Conservation (phyloP, 371 early-diverging fungal species). For the Mucor ambiguus region DNA sequence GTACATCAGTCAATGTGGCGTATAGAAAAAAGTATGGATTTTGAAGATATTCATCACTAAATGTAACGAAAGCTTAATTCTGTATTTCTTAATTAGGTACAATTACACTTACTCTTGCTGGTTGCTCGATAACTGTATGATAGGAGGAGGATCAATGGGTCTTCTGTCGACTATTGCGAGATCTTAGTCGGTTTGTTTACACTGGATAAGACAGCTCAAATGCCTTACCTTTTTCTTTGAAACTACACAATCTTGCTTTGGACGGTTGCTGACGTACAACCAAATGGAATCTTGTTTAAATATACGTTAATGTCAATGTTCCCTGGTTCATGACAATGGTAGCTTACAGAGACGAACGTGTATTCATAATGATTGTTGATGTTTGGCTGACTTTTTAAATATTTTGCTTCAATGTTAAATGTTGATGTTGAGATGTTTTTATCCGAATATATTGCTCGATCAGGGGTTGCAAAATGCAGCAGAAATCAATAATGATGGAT, state of each 20-base stretch:
- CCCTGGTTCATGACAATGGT: neutral
- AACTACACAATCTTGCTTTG: slow-evolving; percentile 60
- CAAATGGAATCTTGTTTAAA: slow-evolving; percentile 24
- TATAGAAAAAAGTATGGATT: slow-evolving; percentile 48
- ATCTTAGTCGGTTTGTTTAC: slow-evolving; percentile 1
- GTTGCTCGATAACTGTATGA: slow-evolving; percentile 37
- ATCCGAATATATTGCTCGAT: neutral
- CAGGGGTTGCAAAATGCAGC: neutral
- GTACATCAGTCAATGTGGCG: slow-evolving; percentile 39
- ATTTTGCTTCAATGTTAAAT: neutral
- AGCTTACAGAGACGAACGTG: slow-evolving; percentile 1
- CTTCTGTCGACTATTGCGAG: slow-evolving; percentile 44
- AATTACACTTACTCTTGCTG: slow-evolving; percentile 16
- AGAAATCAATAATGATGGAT: neutral
- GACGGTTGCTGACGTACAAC: slow-evolving; percentile 56
- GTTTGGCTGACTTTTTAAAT: neutral
- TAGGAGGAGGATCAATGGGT: slow-evolving; percentile 54
- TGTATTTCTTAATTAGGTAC: slow-evolving; percentile 3
- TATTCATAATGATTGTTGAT: neutral
- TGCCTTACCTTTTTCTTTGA: slow-evolving; percentile 55
- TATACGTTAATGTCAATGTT: neutral
- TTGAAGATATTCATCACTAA: slow-evolving; percentile 25
- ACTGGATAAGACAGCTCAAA: neutral
- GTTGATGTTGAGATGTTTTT: neutral
- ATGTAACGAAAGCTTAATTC: neutral